These are phyloP conservation scores for Phytophthora citrophthora DNA, from an alignment of 352 stramenopile genomes.

Conservation along the genomic window DNA sequence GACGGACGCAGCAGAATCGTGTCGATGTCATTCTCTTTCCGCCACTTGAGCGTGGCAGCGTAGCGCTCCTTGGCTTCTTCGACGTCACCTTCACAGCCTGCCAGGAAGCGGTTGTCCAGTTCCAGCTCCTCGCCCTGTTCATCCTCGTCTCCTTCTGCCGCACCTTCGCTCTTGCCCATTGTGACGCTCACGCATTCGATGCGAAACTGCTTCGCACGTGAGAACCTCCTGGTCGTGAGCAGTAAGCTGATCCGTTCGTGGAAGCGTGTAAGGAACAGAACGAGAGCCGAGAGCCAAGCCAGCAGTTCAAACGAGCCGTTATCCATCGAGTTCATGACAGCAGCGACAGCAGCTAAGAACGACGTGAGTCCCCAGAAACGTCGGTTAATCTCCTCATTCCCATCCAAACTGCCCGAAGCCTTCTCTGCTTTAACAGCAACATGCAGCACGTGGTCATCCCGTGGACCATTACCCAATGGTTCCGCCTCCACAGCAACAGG, in stretches of 20 bases:
- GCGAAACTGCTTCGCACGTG: conserved; percentile 38
- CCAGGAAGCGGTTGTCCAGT: conserved; percentile 64
- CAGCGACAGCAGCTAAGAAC: conserved; percentile 47
- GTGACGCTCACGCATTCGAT: conserved; percentile 50
- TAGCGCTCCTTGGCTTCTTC: conserved; percentile 74
- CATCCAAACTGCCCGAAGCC: conserved; percentile 19
- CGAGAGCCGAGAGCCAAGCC: conserved; percentile 55
- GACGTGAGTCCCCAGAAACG: conserved; percentile 57
- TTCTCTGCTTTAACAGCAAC: conserved; percentile 47
- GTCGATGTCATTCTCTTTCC: conserved; percentile 73
- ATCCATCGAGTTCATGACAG: conserved; percentile 50
- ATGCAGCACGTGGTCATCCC: conserved; percentile 49
- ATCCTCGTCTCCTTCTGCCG: conserved; percentile 30
- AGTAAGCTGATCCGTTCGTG: conserved; percentile 62
- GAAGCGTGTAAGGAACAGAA: conserved; percentile 62
- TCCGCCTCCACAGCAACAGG: conserved; percentile 55
- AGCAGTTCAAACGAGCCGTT: conserved; percentile 53
- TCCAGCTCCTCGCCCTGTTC: conserved; percentile 47
- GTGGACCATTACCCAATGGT: conserved; percentile 39
- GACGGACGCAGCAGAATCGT: conserved; percentile 67
- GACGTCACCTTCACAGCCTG: conserved; percentile 72
- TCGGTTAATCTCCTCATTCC: conserved; percentile 35
- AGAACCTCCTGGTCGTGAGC: conserved; percentile 57
- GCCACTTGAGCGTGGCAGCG: conserved; percentile 64
- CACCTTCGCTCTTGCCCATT: conserved; percentile 52